Percentiles rank a stretch among this genome's conserved stretches.
Conservation (phyloP, 805 yeast species). For the Candida xyloterini region DNA sequence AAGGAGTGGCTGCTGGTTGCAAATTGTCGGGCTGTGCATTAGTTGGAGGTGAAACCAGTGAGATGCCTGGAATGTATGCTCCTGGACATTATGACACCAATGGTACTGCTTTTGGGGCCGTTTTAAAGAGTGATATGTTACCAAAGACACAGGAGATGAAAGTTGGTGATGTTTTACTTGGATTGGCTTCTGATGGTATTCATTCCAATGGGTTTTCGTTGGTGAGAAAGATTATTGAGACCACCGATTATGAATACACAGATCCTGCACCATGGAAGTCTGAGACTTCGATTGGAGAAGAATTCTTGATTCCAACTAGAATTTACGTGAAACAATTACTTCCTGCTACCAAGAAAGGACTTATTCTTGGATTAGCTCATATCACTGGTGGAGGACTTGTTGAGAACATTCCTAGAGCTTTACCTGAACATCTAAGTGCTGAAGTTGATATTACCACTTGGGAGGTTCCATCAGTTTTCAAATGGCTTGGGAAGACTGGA, state of each 20-base stretch:
- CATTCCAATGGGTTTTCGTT: slow-evolving; percentile 97
- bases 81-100: slow-evolving; percentile 96
- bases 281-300: slow-evolving; percentile 75
- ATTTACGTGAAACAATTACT: slow-evolving; percentile 91
- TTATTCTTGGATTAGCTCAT: slow-evolving; percentile 87
- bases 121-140: slow-evolving; percentile 64
- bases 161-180: slow-evolving; percentile 79
- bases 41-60: slow-evolving; percentile 98
- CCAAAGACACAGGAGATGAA: slow-evolving; percentile 70
- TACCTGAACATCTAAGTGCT: slow-evolving; percentile 80
- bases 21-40: slow-evolving; percentile 93
- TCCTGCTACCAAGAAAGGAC: slow-evolving; percentile 62
- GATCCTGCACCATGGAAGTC: slow-evolving; percentile 84
- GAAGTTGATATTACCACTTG: slow-evolving; percentile 73
- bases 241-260: slow-evolving; percentile 64
- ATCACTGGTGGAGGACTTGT: slow-evolving; percentile 98
- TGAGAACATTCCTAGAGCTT: slow-evolving; percentile 93
- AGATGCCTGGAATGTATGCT: slow-evolving; percentile 98
- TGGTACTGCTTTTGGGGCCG: slow-evolving; percentile 99
- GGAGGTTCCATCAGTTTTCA: slow-evolving; percentile 86
- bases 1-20: slow-evolving; percentile 97
- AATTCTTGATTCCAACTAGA: slow-evolving; percentile 83
- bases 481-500: slow-evolving; percentile 91
- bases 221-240: slow-evolving; percentile 87
- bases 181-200: slow-evolving; percentile 86